Conservation (phyloP, 179 eudicot species). For the Nepenthes alata region DNA sequence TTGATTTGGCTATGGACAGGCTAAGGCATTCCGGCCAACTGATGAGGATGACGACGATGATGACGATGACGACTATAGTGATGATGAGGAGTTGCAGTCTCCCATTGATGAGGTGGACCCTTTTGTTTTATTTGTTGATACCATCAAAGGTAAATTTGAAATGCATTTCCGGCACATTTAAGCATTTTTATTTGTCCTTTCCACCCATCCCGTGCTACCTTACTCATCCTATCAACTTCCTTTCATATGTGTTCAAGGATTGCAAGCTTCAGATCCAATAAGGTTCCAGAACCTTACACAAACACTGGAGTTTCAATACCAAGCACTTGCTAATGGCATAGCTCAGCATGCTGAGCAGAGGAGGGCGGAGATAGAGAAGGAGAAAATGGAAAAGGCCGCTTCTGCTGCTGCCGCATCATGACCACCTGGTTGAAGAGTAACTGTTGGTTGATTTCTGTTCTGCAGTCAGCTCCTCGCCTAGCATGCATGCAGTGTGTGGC, state of each 20-base stretch:
- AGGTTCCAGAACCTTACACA: slow-evolving; percentile 79
- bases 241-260: slow-evolving; percentile 18
- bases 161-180: too few species aligned
- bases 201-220: background rate
- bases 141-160: slow-evolving; percentile 49
- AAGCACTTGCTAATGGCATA: slow-evolving; percentile 79
- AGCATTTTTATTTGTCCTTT: too few species aligned
- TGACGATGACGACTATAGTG: slow-evolving; percentile 90
- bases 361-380: slow-evolving; percentile 72
- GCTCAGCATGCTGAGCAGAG: slow-evolving; percentile 93
- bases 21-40: slow-evolving; percentile 69
- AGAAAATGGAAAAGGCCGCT: slow-evolving; percentile 67
- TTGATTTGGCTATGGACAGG: slow-evolving; percentile 27
- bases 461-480: too few species aligned
- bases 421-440: too few species aligned
- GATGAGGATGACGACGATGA: slow-evolving; percentile 82
- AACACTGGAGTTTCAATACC: slow-evolving; percentile 70
- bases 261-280: slow-evolving; percentile 77
- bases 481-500: too few species aligned
- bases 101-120: slow-evolving; percentile 99
- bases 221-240: background rate
- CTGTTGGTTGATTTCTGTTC: too few species aligned
- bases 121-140: slow-evolving; percentile 79
- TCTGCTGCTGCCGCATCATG: slow-evolving; percentile 9
- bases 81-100: slow-evolving; percentile 88